Base-by-base conservation (phyloP, 169 alveolate species). In the Plasmodium inui region DNA sequence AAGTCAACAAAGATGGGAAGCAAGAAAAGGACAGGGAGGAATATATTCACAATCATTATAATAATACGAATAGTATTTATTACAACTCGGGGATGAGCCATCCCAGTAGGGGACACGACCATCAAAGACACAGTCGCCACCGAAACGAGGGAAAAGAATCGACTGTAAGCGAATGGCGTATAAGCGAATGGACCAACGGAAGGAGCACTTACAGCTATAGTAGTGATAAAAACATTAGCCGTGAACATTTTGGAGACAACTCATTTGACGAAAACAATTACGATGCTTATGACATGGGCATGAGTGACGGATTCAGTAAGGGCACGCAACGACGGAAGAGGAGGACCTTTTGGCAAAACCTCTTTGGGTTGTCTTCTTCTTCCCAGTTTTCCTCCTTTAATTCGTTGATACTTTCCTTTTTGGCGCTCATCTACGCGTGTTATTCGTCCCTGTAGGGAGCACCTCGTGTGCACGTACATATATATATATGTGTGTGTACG, bases 341-440 rank as follows among this genome's bases (percentile, higher is more conserved):
- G 74, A 67, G 92, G 57, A 84, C 92, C 5, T 71, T 84, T 12
- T 84, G 92, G 92, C 84, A 84, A 41, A 84, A 84, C 34, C 19
- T 84, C 12, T 84, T 84, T 44, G 92, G 92, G 14, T 44, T 74
- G 57, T 84, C 92, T 84, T 84, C 92, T 44, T 84, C 92, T 71
- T 84, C 92, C 22, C 44, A 84, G 22, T 84, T 28, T 73, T 10
- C 19, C 34, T 19, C 53, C 34, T 46, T 84, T 28, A 84, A 46
- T 32, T 44, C 32, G 74, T 44, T 84, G 30, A 14, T 74, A 73
- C 32, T 44, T 46, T 14, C 73, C 30, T 80, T 80, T 26, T 72
- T 84, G 61, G 37, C 57, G 28, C 22, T 84, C 34, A 73, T 84
- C 22, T 53, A 41, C 30, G 79, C 67, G 22, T 22, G 37, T 46